Evolutionary conservation across 2,329 filamentous ascomycete genomes (phyloP).

Genomic region (Colletotrichum tanaceti): DNA sequence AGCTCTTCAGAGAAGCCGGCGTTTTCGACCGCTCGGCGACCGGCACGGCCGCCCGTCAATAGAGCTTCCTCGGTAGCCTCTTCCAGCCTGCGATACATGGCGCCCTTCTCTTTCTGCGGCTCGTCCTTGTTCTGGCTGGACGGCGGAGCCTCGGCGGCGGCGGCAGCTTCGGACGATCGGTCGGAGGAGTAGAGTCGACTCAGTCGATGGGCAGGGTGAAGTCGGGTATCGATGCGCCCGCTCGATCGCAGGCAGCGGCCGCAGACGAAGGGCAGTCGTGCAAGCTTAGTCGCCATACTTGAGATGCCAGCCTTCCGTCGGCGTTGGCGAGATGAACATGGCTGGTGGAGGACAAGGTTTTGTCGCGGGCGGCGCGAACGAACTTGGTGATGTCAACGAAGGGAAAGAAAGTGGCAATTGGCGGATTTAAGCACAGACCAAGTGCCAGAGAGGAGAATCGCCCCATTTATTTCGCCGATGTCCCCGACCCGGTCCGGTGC

Average conservation of each 20-base stretch:
- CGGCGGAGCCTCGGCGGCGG: constrained; percentile 5
- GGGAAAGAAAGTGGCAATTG: constrained; percentile 32
- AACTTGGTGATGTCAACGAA: constrained; percentile 38
- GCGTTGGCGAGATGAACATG: constrained; percentile 13
- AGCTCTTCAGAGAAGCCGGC: constrained; percentile 73
- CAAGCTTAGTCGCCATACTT: constrained; percentile 33
- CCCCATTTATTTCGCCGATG: neutral
- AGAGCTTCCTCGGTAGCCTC: constrained; percentile 74
- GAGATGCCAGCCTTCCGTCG: constrained; percentile 12
- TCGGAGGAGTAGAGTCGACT: constrained; percentile 34
- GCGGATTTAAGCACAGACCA: constrained; percentile 38
- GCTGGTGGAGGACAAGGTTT: neutral
- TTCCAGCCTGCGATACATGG: constrained; percentile 68
- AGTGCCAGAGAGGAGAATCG: neutral
- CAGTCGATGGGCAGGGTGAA: neutral
- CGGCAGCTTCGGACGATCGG: constrained; percentile 22
- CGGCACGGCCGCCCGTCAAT: constrained; percentile 67
- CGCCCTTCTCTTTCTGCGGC: constrained; percentile 47
- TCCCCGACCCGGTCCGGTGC: neutral
- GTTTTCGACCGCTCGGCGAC: constrained; percentile 69
- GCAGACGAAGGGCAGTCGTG: constrained; percentile 4
- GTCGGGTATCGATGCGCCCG: neutral
- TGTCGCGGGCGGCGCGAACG: neutral
- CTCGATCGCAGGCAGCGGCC: constrained; percentile 11
- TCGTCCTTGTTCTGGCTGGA: constrained; percentile 3